phyloP scores from a whole-genome alignment of 352 stramenopile species.

The Globisporangium megalacanthum region DNA sequence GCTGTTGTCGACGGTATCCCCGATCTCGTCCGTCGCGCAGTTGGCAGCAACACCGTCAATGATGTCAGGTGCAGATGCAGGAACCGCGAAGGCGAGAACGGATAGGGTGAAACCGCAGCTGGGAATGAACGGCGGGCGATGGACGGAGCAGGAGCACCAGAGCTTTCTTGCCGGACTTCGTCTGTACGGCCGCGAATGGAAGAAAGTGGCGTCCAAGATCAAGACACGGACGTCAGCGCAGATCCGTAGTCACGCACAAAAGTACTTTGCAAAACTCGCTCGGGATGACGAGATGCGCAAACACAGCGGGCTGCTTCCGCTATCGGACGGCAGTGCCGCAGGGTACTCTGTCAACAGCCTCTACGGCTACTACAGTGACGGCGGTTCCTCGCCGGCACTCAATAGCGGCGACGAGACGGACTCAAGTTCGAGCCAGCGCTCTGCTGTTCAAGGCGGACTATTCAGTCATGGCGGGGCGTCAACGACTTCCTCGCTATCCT shows the following conservation, averaged over 20 bases:
- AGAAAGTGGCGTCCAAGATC: slow-evolving; percentile 91
- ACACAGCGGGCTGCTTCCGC: slow-evolving; percentile 22
- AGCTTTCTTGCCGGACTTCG: slow-evolving; percentile 92
- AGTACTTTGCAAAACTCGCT: slow-evolving; percentile 85
- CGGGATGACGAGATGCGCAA: slow-evolving; percentile 70
- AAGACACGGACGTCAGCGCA: slow-evolving; percentile 84
- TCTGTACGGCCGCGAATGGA: slow-evolving; percentile 96
- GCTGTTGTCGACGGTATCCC: slow-evolving; percentile 16
- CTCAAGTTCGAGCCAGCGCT: slow-evolving; percentile 11
- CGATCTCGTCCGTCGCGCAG: slow-evolving; percentile 16
- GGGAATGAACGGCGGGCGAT: slow-evolving; percentile 89
- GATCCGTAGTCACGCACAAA: slow-evolving; percentile 81
- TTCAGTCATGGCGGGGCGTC: background rate
- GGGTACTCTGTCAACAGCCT: slow-evolving; percentile 8
- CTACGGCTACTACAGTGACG: slow-evolving; percentile 59
- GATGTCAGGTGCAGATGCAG: background rate
- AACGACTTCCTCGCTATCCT: background rate
- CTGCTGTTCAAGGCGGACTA: background rate
- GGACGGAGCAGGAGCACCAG: slow-evolving; percentile 94
- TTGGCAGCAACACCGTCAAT: slow-evolving; percentile 12
- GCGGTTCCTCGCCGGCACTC: slow-evolving; percentile 46
- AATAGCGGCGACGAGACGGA: slow-evolving; percentile 50
- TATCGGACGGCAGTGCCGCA: slow-evolving; percentile 12
- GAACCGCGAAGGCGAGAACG: slow-evolving; percentile 9
- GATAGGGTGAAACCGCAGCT: slow-evolving; percentile 50